Percentiles rank a stretch among this genome's conserved stretches.
Evolutionary conservation across 169 alveolate genomes (phyloP).

Genomic region (Plasmodium knowlesi): DNA sequence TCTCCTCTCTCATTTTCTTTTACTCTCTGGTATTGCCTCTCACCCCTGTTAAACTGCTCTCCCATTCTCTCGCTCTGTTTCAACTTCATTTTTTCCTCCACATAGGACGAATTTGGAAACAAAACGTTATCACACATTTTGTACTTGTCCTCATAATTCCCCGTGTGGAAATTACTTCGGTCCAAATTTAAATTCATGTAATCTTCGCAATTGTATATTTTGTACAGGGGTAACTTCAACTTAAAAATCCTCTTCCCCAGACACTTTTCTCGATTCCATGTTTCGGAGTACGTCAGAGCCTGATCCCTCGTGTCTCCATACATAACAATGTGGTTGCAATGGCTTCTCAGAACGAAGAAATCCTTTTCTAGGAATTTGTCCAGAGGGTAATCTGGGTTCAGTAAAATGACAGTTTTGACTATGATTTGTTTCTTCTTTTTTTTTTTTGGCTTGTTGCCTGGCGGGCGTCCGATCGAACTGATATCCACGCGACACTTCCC

Average conservation of each 20-base stretch:
- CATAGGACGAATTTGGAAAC: conserved; percentile 59
- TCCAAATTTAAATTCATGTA: conserved; percentile 33
- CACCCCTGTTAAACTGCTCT: background rate
- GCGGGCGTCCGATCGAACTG: background rate
- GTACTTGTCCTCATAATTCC: conserved; percentile 38
- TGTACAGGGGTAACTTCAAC: conserved; percentile 74
- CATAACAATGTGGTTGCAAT: conserved; percentile 90
- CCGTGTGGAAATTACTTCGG: conserved; percentile 7
- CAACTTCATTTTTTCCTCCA: conserved; percentile 2
- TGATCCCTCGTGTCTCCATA: conserved; percentile 89
- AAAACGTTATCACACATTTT: conserved; percentile 53
- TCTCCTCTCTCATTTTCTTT: conserved; percentile 6
- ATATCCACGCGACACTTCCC: background rate
- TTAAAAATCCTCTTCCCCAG: conserved; percentile 83
- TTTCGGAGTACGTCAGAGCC: conserved; percentile 81
- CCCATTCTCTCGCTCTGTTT: background rate
- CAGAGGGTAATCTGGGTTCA: conserved; percentile 88
- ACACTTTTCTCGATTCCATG: conserved; percentile 80
- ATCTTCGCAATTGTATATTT: conserved; percentile 65
- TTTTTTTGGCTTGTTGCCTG: background rate
- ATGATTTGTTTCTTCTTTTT: conserved; percentile 68
- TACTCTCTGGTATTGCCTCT: background rate
- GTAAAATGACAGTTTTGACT: conserved; percentile 84
- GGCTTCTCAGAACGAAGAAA: conserved; percentile 85
- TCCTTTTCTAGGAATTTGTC: conserved; percentile 85